Conservation (phyloP, 371 early-diverging fungal genomes). For the Haplosporangium sp. region DNA sequence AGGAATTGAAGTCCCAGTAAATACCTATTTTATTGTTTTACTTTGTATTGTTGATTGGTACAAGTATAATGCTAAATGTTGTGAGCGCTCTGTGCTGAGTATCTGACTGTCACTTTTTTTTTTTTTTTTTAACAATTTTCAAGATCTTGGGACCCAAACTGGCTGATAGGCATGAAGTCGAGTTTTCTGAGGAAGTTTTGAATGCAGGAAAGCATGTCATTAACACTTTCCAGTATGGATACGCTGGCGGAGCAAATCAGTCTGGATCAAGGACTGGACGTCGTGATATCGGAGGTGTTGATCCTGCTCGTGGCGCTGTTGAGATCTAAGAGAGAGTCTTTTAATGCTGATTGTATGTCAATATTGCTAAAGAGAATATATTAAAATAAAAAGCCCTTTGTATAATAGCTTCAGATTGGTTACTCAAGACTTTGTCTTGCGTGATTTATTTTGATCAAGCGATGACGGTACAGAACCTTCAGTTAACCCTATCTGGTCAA, state of each 20-base stretch:
- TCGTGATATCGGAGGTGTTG: constrained; percentile 62
- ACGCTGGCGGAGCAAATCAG: constrained; percentile 69
- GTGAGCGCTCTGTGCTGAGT: not conserved
- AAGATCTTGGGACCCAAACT: constrained; percentile 82
- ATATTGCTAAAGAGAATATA: not conserved
- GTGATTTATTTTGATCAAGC: constrained; percentile 7
- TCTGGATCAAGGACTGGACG: constrained; percentile 68
- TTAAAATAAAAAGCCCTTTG: not conserved
- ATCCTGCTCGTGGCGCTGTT: constrained; percentile 42
- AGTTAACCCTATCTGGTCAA: constrained; percentile 32
- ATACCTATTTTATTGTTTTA: not conserved
- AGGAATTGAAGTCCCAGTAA: constrained; percentile 68
- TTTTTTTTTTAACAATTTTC: not conserved
- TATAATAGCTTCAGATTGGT: not conserved
- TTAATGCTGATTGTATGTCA: no score
- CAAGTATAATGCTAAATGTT: not conserved
- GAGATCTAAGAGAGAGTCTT: constrained; percentile 17
- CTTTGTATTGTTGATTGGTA: constrained; percentile 13
- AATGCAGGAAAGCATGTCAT: constrained; percentile 68
- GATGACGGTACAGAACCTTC: not conserved
- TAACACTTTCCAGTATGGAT: constrained; percentile 70
- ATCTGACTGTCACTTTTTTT: not conserved
- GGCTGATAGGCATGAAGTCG: constrained; percentile 75
- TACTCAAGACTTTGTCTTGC: not conserved
- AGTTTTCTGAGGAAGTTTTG: constrained; percentile 76